Evolutionary conservation across 768 basidiomycete species (phyloP), one percentile per base, ranked within the genome.

Genomic region (Leccinum obscurum): DNA sequence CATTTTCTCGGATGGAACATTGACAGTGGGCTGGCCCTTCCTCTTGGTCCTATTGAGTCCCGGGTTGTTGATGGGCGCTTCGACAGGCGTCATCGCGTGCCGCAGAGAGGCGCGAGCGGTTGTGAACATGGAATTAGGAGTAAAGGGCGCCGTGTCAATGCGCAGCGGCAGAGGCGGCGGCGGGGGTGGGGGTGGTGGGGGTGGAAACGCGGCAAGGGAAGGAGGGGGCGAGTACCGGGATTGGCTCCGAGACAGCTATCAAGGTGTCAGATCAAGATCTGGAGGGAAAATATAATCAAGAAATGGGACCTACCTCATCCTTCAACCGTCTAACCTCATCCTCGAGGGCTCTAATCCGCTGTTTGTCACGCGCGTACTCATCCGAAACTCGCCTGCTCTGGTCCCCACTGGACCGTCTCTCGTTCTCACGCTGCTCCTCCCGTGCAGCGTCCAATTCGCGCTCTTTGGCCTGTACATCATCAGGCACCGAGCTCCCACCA

Each of bases 1-100:
- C 88, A 93, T 91, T 70, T 92, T 89, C 62, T 92, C 91, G 2
- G 87, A 81, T 0, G 89, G 81, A 10, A 93, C 79, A n/a, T 87
- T 88, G 11, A 92, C 78, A 0, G 88, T 85, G 0, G 90, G 86
- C 59, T 83, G 81, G 7, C 87, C 87, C 14, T 81, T 71, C 55
- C 83, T 82, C 56, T 68, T 75, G 37, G 71, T 58, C 39, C 77
- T 79, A 1, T 68, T 62, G 6, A 57, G 58, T 14, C 73, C 64
- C 6, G 73, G 78, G 10, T 68, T 75, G 65, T 88, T 89, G 56
- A 90, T 90, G 1, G 89, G 86, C 0, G 84, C 84, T 70, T 90
- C 89, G 17, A 81, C 75, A 0, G 89, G 89, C 44, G 64, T 71
- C 62, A 74, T 66, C 11, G 68, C 62, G 17, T 79, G 87, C 54